Evolutionary conservation across 2,329 filamentous ascomycete species (phyloP), one percentile per base, ranked within the genome.

Genomic region (Geosmithia morbida): DNA sequence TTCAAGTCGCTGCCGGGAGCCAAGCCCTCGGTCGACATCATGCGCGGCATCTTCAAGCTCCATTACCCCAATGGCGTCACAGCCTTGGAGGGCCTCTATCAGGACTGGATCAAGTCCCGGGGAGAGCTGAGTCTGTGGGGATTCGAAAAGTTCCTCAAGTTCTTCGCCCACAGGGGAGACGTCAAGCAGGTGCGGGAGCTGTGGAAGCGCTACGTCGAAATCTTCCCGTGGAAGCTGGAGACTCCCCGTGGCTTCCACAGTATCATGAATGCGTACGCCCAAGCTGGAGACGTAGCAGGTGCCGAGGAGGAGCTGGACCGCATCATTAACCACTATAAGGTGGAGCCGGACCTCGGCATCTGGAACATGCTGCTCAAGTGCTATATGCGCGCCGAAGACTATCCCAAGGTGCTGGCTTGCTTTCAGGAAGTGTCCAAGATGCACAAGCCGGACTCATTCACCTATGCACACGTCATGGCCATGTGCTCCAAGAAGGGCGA

Each of bases 341-440:
- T 83, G 16, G 53, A 66, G 41, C 82, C 81, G 7, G 76, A 79
- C 52, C 60, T 72, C 1, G 59, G 69, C 37, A 78, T 75, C 51
- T 94, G 84, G 82, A 94, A 94, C 57, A 79, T 81, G 19, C 63
- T 95, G 26, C 68, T 97, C 43, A 78, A 82, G 55, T 81, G 83
- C 2, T 76, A 88, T 61, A 71, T 73, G 17, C 79, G 78, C 53
- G 74, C 75, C 1, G 71, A 77, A 44, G 79, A 92, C 57, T 73
- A 85, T 42, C 68, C 77, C n/a, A 75, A 77, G 6, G 83, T 81
- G 13, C 66, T 86, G 48, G 59, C 68, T 7, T 71, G 73, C 45
- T 88, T 94, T 55, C 70, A 79, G 17, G 64, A 72, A 10, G 71
- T 92, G 52, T 70, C 54, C 55, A 60, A 51, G 56, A 66, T 50